Base-by-base conservation (phyloP, 306 rosid species). In the Cyamopsis tetragonoloba region DNA sequence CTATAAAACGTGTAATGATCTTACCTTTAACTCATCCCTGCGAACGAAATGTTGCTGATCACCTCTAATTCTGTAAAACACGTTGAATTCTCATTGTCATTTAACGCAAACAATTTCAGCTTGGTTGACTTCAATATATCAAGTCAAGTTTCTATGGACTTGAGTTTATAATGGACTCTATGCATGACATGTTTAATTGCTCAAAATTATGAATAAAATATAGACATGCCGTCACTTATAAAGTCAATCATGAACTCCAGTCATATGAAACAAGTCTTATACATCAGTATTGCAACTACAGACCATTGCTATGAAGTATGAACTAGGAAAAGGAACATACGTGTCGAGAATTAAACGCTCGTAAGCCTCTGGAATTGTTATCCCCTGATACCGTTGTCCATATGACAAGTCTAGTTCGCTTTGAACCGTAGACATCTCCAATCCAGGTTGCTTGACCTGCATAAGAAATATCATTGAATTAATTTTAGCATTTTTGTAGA, bases 41-140 rank as follows among this genome's bases (percentile, higher is more conserved):
- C 97, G 97, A 13, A 91, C 95, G 61, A 91, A 91, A 74, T 91
- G 92, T 34, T 91, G 97, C 73, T 91, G 92, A 61, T 91, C 95
- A 4, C 97, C 97, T 76, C 80, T 84, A 66, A 88, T 86, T 77
- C 97, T 91, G 95, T 53, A n/a, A 59, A 73, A 62, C 3, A 53
- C 19, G 61, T 20, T 61, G 24, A 60, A 17, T 68, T 14, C 41
- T 50, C 67, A 28, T 58, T 37, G 56, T 61, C 53, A 62, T 62
- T 70, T 17, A 27, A 18, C n/a, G 26, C 18, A 35, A 13, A 17
- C 14, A 15, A 37, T 13, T 71, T 22, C 12, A 26, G 15, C 19
- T 7, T 3, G 70, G 20, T 37, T 19, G 28, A 48, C 13, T n/a
- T 50, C 17, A 11, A 5, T 17, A 14, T 12, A 12, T 49, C 35